Percentiles rank a stretch among this genome's conserved stretches.
Conservation (phyloP, 306 rosid species). For the Cyamopsis tetragonoloba region DNA sequence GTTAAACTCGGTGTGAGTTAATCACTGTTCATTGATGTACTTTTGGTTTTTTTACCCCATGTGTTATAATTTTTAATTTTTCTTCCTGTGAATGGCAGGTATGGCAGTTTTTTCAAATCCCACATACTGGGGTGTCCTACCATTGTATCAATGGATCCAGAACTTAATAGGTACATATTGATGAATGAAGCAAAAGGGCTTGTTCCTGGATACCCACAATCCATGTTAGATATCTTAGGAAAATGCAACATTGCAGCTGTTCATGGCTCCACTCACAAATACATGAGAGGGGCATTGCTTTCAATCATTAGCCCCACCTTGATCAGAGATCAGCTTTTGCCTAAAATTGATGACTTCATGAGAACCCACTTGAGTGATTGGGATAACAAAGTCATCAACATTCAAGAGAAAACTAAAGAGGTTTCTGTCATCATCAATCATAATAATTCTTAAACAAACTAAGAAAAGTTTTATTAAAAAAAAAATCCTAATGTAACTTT, state of each 20-base stretch:
- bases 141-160: conserved; percentile 96
- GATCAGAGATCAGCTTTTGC: conserved; percentile 67
- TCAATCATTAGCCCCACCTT: conserved; percentile 74
- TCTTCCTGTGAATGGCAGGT: conserved; percentile 45
- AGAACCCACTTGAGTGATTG: conserved; percentile 64
- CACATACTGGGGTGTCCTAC: conserved; percentile 98
- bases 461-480: not conserved
- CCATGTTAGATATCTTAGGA: conserved; percentile 93
- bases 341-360: conserved; percentile 83
- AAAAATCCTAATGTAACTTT: not conserved
- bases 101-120: conserved; percentile 92
- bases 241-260: conserved; percentile 96
- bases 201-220: conserved; percentile 96
- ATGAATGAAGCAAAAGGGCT: conserved; percentile 95
- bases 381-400: conserved; percentile 67
- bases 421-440: conserved; percentile 28
- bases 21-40: conserved; percentile 24
- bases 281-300: conserved; percentile 89
- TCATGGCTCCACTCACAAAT: conserved; percentile 93
- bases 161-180: conserved; percentile 71
- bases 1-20: conserved; percentile 27
- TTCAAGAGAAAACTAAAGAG: conserved; percentile 92
- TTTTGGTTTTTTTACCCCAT: conserved; percentile 24
- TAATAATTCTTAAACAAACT: not conserved
- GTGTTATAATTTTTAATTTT: conserved; percentile 4